Conservation (phyloP, 108 stramenopile genomes). For the Cyclotella choctawhatcheeana region DNA sequence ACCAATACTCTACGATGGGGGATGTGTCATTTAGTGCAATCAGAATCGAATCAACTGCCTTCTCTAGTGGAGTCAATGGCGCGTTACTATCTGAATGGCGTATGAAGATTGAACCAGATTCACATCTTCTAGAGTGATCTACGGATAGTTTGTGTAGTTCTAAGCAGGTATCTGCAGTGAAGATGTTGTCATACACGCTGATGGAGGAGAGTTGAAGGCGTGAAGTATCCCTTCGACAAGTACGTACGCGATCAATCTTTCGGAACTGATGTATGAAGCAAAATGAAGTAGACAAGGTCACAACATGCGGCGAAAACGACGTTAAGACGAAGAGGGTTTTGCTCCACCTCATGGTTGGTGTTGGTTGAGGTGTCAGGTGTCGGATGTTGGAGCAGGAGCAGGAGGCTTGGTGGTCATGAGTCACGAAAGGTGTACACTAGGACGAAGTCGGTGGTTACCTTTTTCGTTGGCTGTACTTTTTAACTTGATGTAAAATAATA, state of each 20-base stretch:
- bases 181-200: conserved; percentile 48
- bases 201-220: conserved; percentile 3
- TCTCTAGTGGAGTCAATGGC: conserved; percentile 61
- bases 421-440: too few species aligned
- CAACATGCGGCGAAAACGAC: neutral
- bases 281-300: neutral
- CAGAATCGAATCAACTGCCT: conserved; percentile 53
- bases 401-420: too few species aligned
- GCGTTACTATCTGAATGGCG: conserved; percentile 6
- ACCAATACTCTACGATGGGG: conserved; percentile 68
- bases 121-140: conserved; percentile 33
- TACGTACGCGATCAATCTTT: neutral
- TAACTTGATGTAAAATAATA: too few species aligned
- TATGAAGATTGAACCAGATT: conserved; percentile 35
- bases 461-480: too few species aligned
- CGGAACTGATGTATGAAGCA: neutral
- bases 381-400: too few species aligned
- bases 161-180: conserved; percentile 35
- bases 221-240: neutral
- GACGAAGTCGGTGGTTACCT: too few species aligned
- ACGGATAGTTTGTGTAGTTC: conserved; percentile 35
- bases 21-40: conserved; percentile 45
- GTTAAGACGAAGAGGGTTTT: neutral
- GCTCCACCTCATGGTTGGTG: too few species aligned
- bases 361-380: too few species aligned